These are phyloP conservation scores for Fonsecaea erecta DNA, from an alignment of 2,329 filamentous ascomycete genomes.

Conservation along the genomic window DNA sequence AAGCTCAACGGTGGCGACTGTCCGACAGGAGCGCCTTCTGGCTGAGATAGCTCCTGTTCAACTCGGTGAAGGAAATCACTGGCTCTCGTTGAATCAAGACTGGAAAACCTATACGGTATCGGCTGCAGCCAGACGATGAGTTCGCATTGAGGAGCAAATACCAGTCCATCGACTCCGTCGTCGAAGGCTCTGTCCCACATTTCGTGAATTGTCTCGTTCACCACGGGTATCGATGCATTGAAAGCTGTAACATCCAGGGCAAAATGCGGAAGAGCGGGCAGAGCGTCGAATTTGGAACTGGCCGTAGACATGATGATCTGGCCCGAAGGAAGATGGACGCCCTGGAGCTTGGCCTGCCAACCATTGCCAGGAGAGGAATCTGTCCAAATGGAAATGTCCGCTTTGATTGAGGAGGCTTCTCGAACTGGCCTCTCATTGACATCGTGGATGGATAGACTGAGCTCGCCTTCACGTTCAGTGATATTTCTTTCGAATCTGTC, in stretches of 20 bases:
- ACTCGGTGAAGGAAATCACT: conserved; percentile 53
- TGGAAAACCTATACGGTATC: conserved; percentile 44
- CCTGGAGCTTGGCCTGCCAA: conserved; percentile 80
- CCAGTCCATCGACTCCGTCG: conserved; percentile 56
- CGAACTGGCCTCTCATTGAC: conserved; percentile 46
- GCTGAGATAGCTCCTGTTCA: conserved; percentile 64
- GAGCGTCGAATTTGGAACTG: conserved; percentile 90
- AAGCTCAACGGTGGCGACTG: conserved; percentile 59
- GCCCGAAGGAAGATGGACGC: conserved; percentile 84
- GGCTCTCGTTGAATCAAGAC: conserved; percentile 38
- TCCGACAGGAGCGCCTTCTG: conserved; percentile 61
- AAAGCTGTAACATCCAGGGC: conserved; percentile 63
- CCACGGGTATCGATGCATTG: conserved; percentile 63
- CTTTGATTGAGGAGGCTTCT: conserved; percentile 59
- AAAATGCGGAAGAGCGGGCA: conserved; percentile 87
- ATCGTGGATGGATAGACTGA: conserved; percentile 71
- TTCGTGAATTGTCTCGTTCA: conserved; percentile 73
- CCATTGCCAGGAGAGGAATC: conserved; percentile 70
- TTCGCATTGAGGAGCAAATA: conserved; percentile 76
- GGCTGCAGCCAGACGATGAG: conserved; percentile 82
- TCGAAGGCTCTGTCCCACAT: conserved; percentile 56
- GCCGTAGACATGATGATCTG: conserved; percentile 82
- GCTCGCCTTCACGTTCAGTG: conserved; percentile 71
- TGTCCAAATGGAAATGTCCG: conserved; percentile 74
- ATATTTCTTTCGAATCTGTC: conserved; percentile 77